Conservation (phyloP, 495 filamentous ascomycete genomes). For the Parathielavia hyrcaniae region DNA sequence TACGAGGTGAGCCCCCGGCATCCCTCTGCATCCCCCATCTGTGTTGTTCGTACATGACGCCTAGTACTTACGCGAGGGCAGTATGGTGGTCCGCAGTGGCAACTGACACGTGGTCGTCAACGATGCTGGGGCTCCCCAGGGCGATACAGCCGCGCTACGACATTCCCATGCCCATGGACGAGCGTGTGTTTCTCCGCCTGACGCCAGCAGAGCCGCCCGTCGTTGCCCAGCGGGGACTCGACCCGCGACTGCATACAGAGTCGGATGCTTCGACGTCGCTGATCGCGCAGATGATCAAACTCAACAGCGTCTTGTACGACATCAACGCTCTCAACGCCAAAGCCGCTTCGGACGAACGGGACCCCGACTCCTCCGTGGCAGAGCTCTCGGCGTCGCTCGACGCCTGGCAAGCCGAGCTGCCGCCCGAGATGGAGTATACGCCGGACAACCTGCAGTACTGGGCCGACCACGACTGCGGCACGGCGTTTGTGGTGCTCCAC, state of each 20-base stretch:
- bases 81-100: background rate
- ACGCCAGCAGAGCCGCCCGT: background rate
- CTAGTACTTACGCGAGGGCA: background rate
- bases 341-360: background rate
- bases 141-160: background rate
- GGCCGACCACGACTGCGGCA: background rate
- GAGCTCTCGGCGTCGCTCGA: background rate
- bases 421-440: background rate
- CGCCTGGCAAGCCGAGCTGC: background rate
- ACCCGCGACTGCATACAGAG: background rate
- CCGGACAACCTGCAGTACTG: background rate
- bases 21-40: background rate
- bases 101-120: background rate
- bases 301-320: background rate
- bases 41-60: background rate
- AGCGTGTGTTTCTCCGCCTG: background rate
- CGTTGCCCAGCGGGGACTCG: background rate
- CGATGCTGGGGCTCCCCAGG: background rate
- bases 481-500: background rate
- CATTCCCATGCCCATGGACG: background rate
- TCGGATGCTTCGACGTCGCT: background rate
- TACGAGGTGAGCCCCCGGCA: background rate
- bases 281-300: background rate
- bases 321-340: constrained; percentile 1
- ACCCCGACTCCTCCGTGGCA: background rate